Percentiles rank a stretch among this genome's conserved stretches.
Conservation (phyloP, 108 stramenopile species). For the Aurantiochytrium sp. region DNA sequence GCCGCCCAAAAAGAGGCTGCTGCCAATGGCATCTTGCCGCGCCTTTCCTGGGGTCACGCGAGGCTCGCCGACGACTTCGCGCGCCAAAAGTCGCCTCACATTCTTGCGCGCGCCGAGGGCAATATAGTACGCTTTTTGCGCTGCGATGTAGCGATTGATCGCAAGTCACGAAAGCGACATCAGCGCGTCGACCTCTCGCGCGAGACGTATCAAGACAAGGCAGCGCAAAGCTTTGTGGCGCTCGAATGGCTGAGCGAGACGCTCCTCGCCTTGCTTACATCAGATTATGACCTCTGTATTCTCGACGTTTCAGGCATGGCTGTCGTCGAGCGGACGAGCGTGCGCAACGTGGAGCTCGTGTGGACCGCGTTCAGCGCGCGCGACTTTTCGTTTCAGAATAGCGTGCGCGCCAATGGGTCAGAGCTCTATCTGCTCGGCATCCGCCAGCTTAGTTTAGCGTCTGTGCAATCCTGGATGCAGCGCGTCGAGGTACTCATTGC, state of each 20-base stretch:
- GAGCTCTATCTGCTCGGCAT: neutral
- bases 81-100: neutral
- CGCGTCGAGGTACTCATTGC: neutral
- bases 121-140: neutral
- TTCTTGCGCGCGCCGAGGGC: neutral
- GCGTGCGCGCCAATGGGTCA: neutral
- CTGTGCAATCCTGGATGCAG: slow-evolving; percentile 5
- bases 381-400: neutral
- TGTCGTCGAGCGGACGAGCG: slow-evolving; percentile 1
- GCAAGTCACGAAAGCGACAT: neutral
- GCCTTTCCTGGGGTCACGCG: neutral
- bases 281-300: neutral
- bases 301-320: slow-evolving; percentile 11
- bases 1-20: neutral
- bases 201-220: neutral
- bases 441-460: neutral
- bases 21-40: neutral
- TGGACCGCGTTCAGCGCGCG: neutral
- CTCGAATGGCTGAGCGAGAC: slow-evolving; percentile 2
- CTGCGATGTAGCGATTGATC: neutral
- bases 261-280: neutral
- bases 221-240: neutral
- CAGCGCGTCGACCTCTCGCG: neutral
- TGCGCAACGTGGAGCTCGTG: neutral
- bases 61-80: neutral